These are phyloP conservation scores for Linum tenue DNA, from an alignment of 345 rosid species.

Conservation along the genomic window DNA sequence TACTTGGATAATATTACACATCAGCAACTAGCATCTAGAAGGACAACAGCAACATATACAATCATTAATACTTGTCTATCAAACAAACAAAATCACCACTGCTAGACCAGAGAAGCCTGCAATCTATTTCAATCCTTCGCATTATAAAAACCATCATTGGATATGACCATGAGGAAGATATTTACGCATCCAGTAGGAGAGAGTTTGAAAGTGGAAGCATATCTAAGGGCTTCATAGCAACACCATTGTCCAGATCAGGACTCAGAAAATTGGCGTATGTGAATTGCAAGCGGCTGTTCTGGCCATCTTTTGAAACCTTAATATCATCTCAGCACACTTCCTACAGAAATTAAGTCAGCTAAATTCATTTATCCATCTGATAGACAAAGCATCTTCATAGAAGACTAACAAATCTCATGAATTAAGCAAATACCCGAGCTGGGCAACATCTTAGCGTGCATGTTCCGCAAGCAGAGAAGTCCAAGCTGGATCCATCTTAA, in stretches of 20 bases:
- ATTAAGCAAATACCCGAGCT: constrained; percentile 43
- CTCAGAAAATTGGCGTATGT: constrained; percentile 15
- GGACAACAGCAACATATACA: too few species aligned
- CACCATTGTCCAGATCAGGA: neutral
- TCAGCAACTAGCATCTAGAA: too few species aligned
- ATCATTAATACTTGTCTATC: too few species aligned
- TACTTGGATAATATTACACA: too few species aligned
- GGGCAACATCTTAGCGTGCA: constrained; percentile 46
- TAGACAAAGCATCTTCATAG: neutral
- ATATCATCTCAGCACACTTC: constrained; percentile 74
- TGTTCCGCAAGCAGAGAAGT: constrained; percentile 56
- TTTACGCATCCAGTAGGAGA: too few species aligned
- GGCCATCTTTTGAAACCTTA: constrained; percentile 65
- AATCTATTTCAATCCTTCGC: too few species aligned
- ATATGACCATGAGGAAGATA: too few species aligned
- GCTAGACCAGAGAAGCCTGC: too few species aligned
- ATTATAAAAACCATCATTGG: too few species aligned
- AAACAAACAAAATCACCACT: too few species aligned
- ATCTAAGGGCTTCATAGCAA: neutral
- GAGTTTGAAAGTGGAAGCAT: neutral
- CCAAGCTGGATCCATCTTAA: constrained; percentile 64
- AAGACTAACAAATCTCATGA: neutral
- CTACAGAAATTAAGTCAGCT: constrained; percentile 24
- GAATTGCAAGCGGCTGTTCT: constrained; percentile 47
- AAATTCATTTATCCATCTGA: neutral